Evolutionary conservation across 1,284 basidiomycete genomes (phyloP), one percentile per base, ranked within the genome.

Genomic region (Trichosporon sp.): DNA sequence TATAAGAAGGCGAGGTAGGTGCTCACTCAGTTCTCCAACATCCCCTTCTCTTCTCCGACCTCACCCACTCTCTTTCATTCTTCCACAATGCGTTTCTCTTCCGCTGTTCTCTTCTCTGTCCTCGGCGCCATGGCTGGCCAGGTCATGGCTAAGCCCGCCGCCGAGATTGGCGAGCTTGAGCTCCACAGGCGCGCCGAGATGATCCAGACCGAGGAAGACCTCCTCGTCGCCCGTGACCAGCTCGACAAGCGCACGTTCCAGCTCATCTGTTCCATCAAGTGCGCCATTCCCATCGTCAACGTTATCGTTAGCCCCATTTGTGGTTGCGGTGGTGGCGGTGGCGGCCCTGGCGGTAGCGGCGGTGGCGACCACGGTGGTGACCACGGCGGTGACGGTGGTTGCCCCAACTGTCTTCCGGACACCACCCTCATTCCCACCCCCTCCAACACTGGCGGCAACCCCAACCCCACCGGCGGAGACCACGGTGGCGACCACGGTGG

Each of bases 61-160:
- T 54, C 19, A 54, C 10, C 51, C 51, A 54, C 51, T 26, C 51
- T 54, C 51, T 16, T 54, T 54, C 10, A 54, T 10, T 19, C 51
- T 21, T 54, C n/a, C 51, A 54, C 8, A 54, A 54, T 54, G 51
- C 51, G 51, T 26, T 1, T 54, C 51, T 54, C 51, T 6, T 54
- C 51, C 10, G 21, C 51, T 11, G 8, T 54, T 26, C 51, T 54
- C 8, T 54, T 54, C 51, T n/a, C 51, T 19, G 8, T 54, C 21
- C 51, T 54, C 51, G 51, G 51, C 11, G 51, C 51, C 51, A 54
- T 54, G 51, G 51, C 51, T 10, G 51, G 51, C 19, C 51, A 54
- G 51, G 51, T 54, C 19, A 2, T 16, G 8, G 51, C 51, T 19
- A 16, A 54, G 51, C 51, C 51, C 21, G n/a, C 19, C 14, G 51